These are phyloP conservation scores for Climacium dendroides DNA, from an alignment of 225 moss, liverwort and hornwort genomes.

Conservation along the genomic window DNA sequence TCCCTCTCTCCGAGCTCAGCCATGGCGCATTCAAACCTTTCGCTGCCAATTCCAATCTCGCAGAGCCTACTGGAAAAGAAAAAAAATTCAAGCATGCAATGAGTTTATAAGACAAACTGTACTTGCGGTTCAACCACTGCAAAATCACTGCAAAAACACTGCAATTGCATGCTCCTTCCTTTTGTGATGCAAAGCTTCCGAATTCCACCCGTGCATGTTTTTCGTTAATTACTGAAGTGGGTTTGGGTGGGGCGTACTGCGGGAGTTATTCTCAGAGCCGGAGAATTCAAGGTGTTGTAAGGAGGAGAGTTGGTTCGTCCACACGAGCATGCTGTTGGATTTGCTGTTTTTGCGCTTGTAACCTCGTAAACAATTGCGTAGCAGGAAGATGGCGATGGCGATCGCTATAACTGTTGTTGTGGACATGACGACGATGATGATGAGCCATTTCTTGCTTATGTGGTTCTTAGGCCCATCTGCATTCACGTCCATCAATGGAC, in stretches of 20 bases:
- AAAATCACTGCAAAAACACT: background rate
- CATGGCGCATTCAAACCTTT: background rate
- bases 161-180: background rate
- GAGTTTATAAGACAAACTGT: background rate
- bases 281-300: background rate
- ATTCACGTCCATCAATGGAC: background rate
- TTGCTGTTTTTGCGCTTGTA: background rate
- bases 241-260: background rate
- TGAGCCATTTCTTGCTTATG: background rate
- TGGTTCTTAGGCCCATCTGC: background rate
- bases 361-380: background rate
- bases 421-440: background rate
- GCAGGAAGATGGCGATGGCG: background rate
- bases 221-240: background rate
- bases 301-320: constrained; percentile 31
- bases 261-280: background rate
- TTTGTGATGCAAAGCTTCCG: background rate
- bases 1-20: background rate
- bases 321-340: constrained; percentile 10
- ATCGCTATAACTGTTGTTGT: background rate
- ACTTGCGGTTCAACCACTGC: background rate
- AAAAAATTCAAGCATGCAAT: background rate
- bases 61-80: background rate
- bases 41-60: background rate
- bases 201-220: background rate